Base-by-base conservation (phyloP, 371 early-diverging fungal genomes). In the Mortierella sp. region DNA sequence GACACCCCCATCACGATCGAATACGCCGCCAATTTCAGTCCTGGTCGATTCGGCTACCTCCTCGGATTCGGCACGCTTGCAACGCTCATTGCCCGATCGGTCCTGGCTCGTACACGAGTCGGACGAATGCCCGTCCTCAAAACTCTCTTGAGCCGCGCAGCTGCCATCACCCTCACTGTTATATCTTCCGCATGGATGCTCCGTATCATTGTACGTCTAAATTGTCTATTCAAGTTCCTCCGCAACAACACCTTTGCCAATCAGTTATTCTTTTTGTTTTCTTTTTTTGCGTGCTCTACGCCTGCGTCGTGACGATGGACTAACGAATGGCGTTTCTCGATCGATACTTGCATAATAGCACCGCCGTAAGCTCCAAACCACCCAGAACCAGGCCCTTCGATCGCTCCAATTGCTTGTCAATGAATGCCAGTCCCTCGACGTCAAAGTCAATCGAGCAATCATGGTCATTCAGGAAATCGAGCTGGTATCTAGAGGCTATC, bases 401-500 rank as follows among this genome's bases (percentile, higher is more conserved):
- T 83, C 80, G 14, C 63, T 94, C 7, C 91, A 91, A 68, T 51
- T 82, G 12, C 85, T 94, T 29, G 90, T 91, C 32, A 90, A 90
- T 27, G 88, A 91, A 11, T 91, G 91, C 44, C 91, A 92, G 72
- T 56, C 80, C 1, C 84, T 93, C 21, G 94, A 95, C 72, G 88
- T 88, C 51, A 91, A 91, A 77, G 87, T 93, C n/a, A 91, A 92
- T 63, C 89, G 91, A 27, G 90, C 92, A 24, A 82, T 95, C 21
- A 92, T 91, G 74, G 91, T 92, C 18, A 92, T 95, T 44, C 94
- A 93, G 80, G 95, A 95, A 76, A 93, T 95, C 49, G 95, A 95
- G 75, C 89, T 95, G 0, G 94, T 95, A 4, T 92, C 95, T 27
- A 91, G 94, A 44, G 95, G 95, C 1, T 95, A 94, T 75, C 88